A percentile compares a stretch with the other conserved stretches of the same genome.
Conservation (phyloP, 139 green algal species). For the Desmodesmus armatus region DNA sequence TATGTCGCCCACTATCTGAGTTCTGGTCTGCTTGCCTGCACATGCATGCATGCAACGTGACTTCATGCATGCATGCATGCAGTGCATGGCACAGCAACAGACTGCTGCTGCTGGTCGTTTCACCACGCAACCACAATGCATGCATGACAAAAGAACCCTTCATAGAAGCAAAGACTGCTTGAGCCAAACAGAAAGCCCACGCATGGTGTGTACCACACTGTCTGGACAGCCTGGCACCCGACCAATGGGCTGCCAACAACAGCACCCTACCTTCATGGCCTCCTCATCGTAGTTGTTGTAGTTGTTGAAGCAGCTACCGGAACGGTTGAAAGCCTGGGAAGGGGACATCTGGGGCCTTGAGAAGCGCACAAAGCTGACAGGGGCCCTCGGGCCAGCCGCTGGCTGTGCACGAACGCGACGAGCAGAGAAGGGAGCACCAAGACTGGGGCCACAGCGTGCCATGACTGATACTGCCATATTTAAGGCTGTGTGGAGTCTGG, state of each 20-base stretch:
- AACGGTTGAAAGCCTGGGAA: background rate
- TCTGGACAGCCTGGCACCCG: no score
- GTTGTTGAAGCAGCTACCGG: background rate
- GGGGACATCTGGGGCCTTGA: background rate
- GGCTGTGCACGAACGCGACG: background rate
- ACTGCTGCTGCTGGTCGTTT: background rate
- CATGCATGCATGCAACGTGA: background rate
- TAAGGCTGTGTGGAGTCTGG: no score
- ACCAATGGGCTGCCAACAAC: background rate
- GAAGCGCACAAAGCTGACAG: background rate
- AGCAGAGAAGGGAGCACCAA: no score
- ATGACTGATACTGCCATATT: no score
- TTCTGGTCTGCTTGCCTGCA: background rate
- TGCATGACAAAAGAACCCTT: background rate
- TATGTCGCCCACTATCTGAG: background rate
- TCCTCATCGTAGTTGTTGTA: background rate
- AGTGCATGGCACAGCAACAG: background rate
- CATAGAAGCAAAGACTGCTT: background rate
- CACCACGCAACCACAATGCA: background rate
- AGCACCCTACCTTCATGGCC: slow-evolving; percentile 13
- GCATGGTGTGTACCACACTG: background rate
- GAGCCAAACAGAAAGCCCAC: no score
- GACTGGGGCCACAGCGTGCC: no score
- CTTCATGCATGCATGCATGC: slow-evolving; percentile 34
- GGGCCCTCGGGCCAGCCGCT: background rate